Base-by-base conservation (phyloP, 2,329 filamentous ascomycete genomes). In the Trichoderma cornu-damae region DNA sequence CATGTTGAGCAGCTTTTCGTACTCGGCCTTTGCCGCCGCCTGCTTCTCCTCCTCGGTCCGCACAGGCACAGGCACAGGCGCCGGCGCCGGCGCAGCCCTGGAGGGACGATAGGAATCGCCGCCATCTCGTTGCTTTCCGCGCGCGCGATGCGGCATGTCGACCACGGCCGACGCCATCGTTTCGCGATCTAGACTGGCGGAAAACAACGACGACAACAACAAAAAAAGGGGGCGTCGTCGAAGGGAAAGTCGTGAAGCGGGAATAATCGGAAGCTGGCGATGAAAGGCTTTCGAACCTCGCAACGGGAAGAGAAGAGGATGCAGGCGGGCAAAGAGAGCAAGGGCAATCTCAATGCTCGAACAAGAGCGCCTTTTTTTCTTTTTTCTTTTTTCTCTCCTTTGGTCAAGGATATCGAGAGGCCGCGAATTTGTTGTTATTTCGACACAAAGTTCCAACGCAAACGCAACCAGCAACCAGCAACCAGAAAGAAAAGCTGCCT, bases 1-100 rank as follows among this genome's bases (percentile, higher is more conserved):
- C 84, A 96, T 93, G 63, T 83, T 94, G 65, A 96, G 77, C 60
- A 97, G 82, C 75, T 93, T 93, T 74, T 95, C 87, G 75, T 96
- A 95, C 77, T 96, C 92, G 63, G 91, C 89, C 76, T 96, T 95
- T 42, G 90, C 89, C 38, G 86, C 86, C 22, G 86, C 89, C 73
- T 93, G 90, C 73, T 95, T 96, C 73, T 92, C 86, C 70, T 90
- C 90, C 66, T 89, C 90, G 46, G 82, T 85, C 61, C 77, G 79
- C 53, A 72, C 71, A 9, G 74, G 72, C 53, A 72, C 71, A 9
- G 74, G 72, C 44, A 70, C 71, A 7, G 73, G 72, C 37, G 72
- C 69, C 59, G 67, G 67, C 11, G 66, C 61, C 57, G 68, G 72
- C 60, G 66, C 68, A 61, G 58, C 64, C 57, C 68, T 68, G 34